These are phyloP conservation scores for Ophiostoma angusticollis DNA, from an alignment of 2,329 filamentous ascomycete species.

Conservation along the genomic window DNA sequence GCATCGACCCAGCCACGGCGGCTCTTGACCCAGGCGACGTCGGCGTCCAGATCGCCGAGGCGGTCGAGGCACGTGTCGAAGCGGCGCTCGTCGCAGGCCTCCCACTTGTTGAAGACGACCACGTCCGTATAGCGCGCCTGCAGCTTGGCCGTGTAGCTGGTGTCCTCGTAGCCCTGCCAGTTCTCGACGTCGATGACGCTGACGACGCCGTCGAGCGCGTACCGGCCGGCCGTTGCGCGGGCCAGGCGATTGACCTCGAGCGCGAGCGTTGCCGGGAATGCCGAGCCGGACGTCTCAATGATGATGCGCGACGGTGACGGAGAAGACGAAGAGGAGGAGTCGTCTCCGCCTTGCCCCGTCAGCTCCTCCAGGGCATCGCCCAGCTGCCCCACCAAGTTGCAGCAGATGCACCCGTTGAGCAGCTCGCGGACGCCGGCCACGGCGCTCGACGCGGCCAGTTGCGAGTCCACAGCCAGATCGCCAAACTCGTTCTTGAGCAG, in stretches of 20 bases:
- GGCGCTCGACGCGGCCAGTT: conserved; percentile 69
- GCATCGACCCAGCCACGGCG: conserved; percentile 65
- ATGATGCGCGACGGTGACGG: conserved; percentile 67
- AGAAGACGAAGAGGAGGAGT: conserved; percentile 16
- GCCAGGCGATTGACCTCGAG: conserved; percentile 78
- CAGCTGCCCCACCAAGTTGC: conserved; percentile 90
- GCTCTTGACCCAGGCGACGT: conserved; percentile 75
- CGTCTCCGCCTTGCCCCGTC: conserved; percentile 24
- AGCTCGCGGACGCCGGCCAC: conserved; percentile 87
- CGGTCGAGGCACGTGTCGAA: conserved; percentile 70
- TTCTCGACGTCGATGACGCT: conserved; percentile 91
- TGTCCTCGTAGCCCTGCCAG: conserved; percentile 86
- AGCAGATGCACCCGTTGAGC: conserved; percentile 96
- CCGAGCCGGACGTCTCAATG: conserved; percentile 82
- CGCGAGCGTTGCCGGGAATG: conserved; percentile 77
- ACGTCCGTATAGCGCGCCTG: conserved; percentile 85
- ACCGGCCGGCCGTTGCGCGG: conserved; percentile 52
- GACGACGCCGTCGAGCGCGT: conserved; percentile 74
- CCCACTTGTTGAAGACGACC: conserved; percentile 91
- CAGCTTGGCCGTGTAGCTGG: conserved; percentile 73
- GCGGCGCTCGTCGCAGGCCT: conserved; percentile 56
- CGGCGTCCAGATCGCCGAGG: conserved; percentile 67
- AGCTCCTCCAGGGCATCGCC: conserved; percentile 68
- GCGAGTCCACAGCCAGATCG: conserved; percentile 83
- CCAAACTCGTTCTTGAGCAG: conserved; percentile 98